These are phyloP conservation scores for thale cress (Arabidopsis thaliana) DNA, from an alignment of 345 rosid genomes.

Conservation along the genomic window DNA sequence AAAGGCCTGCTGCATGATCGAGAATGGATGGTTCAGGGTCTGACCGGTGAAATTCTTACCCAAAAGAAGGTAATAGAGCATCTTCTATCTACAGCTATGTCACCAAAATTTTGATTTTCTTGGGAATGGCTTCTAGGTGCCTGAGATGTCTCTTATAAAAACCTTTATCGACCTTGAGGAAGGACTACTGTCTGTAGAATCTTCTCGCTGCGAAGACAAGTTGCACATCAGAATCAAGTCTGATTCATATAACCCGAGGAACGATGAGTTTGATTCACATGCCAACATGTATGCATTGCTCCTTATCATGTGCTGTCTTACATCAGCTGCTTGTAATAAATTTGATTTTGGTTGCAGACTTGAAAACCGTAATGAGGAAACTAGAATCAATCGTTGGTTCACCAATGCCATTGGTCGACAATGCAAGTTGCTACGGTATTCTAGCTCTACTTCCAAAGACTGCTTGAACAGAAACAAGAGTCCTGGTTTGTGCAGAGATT, in stretches of 20 bases:
- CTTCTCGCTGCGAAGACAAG: constrained; percentile 64
- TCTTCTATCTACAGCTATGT: constrained; percentile 10
- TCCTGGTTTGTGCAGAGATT: constrained; percentile 64
- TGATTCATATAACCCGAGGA: constrained; percentile 45
- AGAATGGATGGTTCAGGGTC: constrained; percentile 86
- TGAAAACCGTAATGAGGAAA: constrained; percentile 54
- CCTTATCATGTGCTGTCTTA: neutral
- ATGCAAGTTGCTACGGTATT: constrained; percentile 64
- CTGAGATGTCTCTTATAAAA: constrained; percentile 76
- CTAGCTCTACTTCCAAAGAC: constrained; percentile 47
- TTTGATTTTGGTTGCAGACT: constrained; percentile 52
- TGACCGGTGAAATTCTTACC: constrained; percentile 78
- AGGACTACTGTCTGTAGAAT: constrained; percentile 62
- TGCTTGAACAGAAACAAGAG: constrained; percentile 49
- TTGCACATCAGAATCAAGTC: constrained; percentile 63
- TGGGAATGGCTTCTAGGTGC: constrained; percentile 65
- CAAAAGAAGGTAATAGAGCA: constrained; percentile 74
- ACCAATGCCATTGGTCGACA: constrained; percentile 75
- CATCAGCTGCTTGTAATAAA: constrained; percentile 10
- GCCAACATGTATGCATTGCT: constrained; percentile 54
- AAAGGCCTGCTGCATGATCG: constrained; percentile 82
- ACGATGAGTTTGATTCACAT: constrained; percentile 56
- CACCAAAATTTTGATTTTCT: constrained; percentile 26
- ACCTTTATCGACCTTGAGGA: constrained; percentile 69
- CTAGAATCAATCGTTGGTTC: constrained; percentile 76